Conservation (phyloP, 306 rosid species). For the Cucurbita ficifolia region DNA sequence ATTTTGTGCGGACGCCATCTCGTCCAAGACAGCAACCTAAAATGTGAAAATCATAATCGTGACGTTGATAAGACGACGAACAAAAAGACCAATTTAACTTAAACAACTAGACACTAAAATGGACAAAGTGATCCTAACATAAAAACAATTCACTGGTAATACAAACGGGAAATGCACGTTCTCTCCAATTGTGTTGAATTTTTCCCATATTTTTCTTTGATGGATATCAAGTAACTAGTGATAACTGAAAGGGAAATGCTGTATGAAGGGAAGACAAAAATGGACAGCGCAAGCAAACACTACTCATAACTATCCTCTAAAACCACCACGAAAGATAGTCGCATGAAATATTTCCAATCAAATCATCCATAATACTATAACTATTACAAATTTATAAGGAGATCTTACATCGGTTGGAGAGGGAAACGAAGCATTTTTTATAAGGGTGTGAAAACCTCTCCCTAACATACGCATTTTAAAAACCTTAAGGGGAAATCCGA, state of each 20-base stretch:
- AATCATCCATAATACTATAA: background rate
- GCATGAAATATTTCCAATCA: background rate
- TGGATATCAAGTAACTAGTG: background rate
- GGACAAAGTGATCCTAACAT: background rate
- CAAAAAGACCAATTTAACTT: background rate
- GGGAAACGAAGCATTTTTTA: no score
- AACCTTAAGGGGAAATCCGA: no score
- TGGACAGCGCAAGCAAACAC: background rate
- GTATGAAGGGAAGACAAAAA: background rate
- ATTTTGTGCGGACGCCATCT: slow-evolving; percentile 74
- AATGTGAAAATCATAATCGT: background rate
- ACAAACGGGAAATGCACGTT: background rate
- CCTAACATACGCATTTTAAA: no score
- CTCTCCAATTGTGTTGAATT: background rate
- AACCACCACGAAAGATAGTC: background rate
- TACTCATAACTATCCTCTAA: background rate
- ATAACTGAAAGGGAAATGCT: background rate
- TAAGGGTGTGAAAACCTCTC: no score
- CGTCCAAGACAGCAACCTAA: slow-evolving; percentile 23
- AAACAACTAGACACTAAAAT: background rate
- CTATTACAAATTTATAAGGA: background rate
- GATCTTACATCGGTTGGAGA: no score
- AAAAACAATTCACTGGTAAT: background rate
- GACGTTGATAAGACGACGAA: background rate
- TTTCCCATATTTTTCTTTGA: background rate